Percentiles rank a stretch among this genome's conserved stretches.
These are phyloP conservation scores for Periconia digitata DNA, from an alignment of 2,329 filamentous ascomycete genomes.

Conservation along the genomic window DNA sequence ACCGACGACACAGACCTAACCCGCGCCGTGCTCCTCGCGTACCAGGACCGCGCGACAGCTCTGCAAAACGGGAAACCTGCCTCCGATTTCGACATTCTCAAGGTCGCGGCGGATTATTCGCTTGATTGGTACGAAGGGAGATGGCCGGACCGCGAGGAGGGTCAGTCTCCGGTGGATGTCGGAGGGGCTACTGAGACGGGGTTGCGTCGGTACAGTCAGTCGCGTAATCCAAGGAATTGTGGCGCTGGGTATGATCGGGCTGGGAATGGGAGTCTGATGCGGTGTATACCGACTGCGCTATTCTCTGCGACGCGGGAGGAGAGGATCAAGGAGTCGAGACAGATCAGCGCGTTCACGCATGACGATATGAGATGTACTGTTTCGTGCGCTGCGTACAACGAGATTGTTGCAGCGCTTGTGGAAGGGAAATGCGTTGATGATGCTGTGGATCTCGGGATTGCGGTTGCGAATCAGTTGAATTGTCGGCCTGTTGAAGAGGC, in stretches of 20 bases:
- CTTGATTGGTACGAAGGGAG: constrained; percentile 47
- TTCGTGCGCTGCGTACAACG: constrained; percentile 25
- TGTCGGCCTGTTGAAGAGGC: constrained; percentile 9
- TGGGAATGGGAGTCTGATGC: constrained; percentile 54
- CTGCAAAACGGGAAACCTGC: not conserved
- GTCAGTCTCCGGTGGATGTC: constrained; percentile 42
- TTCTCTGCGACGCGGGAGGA: constrained; percentile 36
- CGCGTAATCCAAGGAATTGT: constrained; percentile 30
- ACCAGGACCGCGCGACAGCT: constrained; percentile 35
- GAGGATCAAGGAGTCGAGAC: constrained; percentile 23
- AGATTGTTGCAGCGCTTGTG: constrained; percentile 23
- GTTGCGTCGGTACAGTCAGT: constrained; percentile 30
- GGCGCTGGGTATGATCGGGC: constrained; percentile 46
- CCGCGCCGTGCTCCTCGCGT: constrained; percentile 50
- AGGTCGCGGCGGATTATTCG: constrained; percentile 43
- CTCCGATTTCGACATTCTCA: constrained; percentile 32
- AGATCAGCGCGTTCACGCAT: constrained; percentile 25
- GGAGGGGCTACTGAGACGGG: constrained; percentile 45
- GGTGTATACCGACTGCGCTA: constrained; percentile 50
- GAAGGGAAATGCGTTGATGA: constrained; percentile 7
- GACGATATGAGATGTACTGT: constrained; percentile 23
- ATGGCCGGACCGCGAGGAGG: constrained; percentile 46
- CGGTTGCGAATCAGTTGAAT: constrained; percentile 8
- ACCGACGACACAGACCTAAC: constrained; percentile 55
- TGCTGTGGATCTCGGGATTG: constrained; percentile 13